Evolutionary conservation across 495 filamentous ascomycete species (phyloP), one percentile per base, ranked within the genome.

Genomic region (Penicillium flavigenum): DNA sequence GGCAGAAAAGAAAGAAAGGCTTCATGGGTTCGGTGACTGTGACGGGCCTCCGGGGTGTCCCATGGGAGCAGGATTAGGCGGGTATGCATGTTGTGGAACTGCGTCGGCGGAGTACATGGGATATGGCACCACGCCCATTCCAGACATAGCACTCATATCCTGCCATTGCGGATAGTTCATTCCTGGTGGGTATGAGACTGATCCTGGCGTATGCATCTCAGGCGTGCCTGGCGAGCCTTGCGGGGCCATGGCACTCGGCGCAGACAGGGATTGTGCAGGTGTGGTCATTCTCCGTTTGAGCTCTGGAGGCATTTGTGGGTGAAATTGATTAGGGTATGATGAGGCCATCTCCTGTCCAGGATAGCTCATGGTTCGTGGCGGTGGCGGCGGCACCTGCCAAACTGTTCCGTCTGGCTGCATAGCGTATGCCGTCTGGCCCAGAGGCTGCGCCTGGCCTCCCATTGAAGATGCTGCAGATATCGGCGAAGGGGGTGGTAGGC

Each of bases 271-370:
- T 27, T 77, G 71, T 14, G 71, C 66, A 3, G 76, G 76, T 31
- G 71, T 77, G n/a, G 75, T 76, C 69, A 79, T 73, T 48, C 75
- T 63, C 19, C 72, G 68, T 54, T 78, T 77, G 29, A 74, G 59
- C 53, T 79, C 76, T 1, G 72, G 64, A 4, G 68, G 57, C 46
- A 76, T 69, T n/a, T 71, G 71, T 14, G 58, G 69, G 24, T 67
- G 63, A 22, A 66, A 75, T 49, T 65, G 71, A 17, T 38, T 61
- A 12, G 69, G 67, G 27, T 61, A 72, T 11, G 69, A 67, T 5
- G 68, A 42, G 7, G 59, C 54, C 65, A 76, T 69, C 11, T 74
- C 72, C 32, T 70, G 74, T 12, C 68, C 67, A 10, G 74, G 72
- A 42, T 72, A 76, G 16, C 72, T 72, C 74, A 78, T 76, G 0